Evolutionary conservation across 2,329 filamentous ascomycete genomes (phyloP).

Genomic region (Arthroderma sp.): DNA sequence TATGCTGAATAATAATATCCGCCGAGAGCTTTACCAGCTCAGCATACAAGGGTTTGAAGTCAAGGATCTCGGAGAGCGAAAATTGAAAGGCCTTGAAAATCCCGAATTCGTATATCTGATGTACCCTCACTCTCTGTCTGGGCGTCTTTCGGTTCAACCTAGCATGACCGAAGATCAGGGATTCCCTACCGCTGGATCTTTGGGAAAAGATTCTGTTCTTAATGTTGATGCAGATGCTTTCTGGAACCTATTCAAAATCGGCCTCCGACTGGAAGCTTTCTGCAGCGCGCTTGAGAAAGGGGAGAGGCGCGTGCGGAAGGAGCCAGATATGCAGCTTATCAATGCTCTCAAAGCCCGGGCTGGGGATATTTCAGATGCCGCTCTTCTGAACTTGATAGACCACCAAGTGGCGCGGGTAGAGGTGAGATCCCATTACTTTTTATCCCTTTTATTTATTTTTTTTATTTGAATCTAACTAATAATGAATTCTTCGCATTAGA

Average conservation of each 20-base stretch:
- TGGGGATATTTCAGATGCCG: conserved; percentile 76
- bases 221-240: conserved; percentile 74
- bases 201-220: conserved; percentile 51
- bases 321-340: conserved; percentile 70
- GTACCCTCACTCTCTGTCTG: conserved; percentile 78
- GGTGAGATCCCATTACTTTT: conserved; percentile 42
- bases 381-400: conserved; percentile 79
- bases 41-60: conserved; percentile 91
- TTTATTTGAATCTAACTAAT: background rate
- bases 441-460: background rate
- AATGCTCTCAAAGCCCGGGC: conserved; percentile 59
- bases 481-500: conserved; percentile 36
- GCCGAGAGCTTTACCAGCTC: conserved; percentile 73
- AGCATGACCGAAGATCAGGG: conserved; percentile 34
- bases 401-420: conserved; percentile 94
- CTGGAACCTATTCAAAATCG: conserved; percentile 82
- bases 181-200: conserved; percentile 43
- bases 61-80: conserved; percentile 88
- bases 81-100: conserved; percentile 93
- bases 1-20: conserved; percentile 58
- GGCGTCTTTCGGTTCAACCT: conserved; percentile 43
- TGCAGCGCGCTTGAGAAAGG: conserved; percentile 75
- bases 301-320: conserved; percentile 49
- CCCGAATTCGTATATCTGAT: conserved; percentile 91
- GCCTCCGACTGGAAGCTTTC: conserved; percentile 79